Evolutionary conservation across 2,329 filamentous ascomycete species (phyloP), one percentile per base, ranked within the genome.

Genomic region (Purpureocillium lavendulum): DNA sequence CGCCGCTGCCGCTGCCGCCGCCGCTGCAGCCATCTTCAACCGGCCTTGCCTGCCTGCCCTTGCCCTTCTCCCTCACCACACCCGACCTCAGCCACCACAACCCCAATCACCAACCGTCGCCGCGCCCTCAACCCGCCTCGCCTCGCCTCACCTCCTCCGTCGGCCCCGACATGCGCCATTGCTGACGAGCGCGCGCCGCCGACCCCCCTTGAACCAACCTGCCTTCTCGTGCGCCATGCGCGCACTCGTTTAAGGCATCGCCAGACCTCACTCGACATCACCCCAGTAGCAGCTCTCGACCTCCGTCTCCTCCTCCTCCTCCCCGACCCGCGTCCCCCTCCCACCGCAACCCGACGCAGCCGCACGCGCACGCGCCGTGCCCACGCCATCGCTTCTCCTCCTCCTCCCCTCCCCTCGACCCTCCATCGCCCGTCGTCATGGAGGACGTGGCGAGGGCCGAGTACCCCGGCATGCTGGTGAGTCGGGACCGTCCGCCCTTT

Each of bases 391-490:
- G 7, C 26, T 29, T 12, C 26, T 35, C 14, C 21, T 44, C 36
- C 29, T 32, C 14, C 36, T 28, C 9, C 18, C 28, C 30, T 2
- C 16, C 32, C 28, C n/a, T n/a, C n/a, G n/a, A n/a, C n/a, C n/a
- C 24, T 37, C 40, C 34, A 18, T 17, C 24, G 14, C 10, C 16
- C 24, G 14, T 82, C 52, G 63, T 55, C 55, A 87, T 87, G 80
- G 82, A 86, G 44, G 82, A 82, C 56, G 75, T 90, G 57, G 82
- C 85, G 60, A 80, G 88, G 66, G 75, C 84, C 64, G 90, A 96
- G 66, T 97, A 97, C 72, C 88, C 90, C 62, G 82, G 81, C 53
- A 82, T 97, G 77, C 82, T 95, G 82, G 90, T 96, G 73, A 73
- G 84, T 24, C 32, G 21, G 13, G 5, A 17, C 3, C 14, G 8